phyloP scores from a whole-genome alignment of 73 alveolate species.

The Paramecium sexaurelia region DNA sequence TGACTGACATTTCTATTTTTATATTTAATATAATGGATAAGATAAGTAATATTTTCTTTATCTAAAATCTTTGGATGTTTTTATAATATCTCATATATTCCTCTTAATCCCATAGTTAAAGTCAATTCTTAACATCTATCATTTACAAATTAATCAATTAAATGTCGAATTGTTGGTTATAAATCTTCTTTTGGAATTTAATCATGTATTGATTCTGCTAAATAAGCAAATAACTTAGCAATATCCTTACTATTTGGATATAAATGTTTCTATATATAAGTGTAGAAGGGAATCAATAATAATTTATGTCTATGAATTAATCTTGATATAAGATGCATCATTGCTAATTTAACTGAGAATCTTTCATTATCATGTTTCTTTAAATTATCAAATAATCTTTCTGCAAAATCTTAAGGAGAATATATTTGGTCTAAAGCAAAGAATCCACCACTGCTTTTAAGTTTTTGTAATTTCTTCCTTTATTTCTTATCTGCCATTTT shows the following conservation, averaged over 20 bases:
- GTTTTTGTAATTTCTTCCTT: conserved; percentile 18
- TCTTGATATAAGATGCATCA: conserved; percentile 66
- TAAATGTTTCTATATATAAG: conserved; percentile 59
- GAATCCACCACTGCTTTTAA: conserved; percentile 9
- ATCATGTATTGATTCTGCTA: conserved; percentile 66
- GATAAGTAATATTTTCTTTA: conserved; percentile 12
- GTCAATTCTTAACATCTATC: conserved; percentile 67
- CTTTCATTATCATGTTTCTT: conserved; percentile 54
- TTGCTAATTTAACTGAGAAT: conserved; percentile 58
- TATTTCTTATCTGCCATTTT: conserved; percentile 10
- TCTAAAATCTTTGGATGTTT: conserved; percentile 59
- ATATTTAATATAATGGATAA: conserved; percentile 49
- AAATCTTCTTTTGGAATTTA: conserved; percentile 60
- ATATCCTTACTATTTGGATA: conserved; percentile 61
- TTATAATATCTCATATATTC: conserved; percentile 32
- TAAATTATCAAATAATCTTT: conserved; percentile 51
- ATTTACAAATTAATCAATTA: conserved; percentile 47
- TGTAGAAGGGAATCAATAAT: not conserved
- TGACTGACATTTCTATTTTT: conserved; percentile 64
- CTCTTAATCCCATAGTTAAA: conserved; percentile 60
- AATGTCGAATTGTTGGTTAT: conserved; percentile 38
- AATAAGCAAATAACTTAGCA: conserved; percentile 51
- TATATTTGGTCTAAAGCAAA: conserved; percentile 60
- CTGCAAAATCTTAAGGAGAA: conserved; percentile 65
- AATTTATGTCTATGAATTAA: conserved; percentile 60